These are phyloP conservation scores for Andalucia godoyi DNA, from an alignment of 78 protist genomes.

Conservation along the genomic window DNA sequence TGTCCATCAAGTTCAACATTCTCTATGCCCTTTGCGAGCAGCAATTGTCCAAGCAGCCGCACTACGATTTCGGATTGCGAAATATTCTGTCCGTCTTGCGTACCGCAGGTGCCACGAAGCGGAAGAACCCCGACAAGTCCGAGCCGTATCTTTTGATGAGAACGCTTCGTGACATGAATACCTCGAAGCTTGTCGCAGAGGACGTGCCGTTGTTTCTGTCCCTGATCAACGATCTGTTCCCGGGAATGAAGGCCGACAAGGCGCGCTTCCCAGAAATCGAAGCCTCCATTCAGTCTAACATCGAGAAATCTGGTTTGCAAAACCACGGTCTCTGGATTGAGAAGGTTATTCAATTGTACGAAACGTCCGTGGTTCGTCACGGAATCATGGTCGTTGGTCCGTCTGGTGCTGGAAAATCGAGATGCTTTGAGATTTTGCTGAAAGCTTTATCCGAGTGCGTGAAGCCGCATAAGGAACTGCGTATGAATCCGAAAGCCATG, in stretches of 20 bases:
- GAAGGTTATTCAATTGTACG: slow-evolving; percentile 62
- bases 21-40: slow-evolving; percentile 66
- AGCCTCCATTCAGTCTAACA: background rate
- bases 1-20: slow-evolving; percentile 55
- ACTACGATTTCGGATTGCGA: slow-evolving; percentile 73
- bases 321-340: slow-evolving; percentile 19
- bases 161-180: slow-evolving; percentile 74
- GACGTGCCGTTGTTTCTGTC: slow-evolving; percentile 70
- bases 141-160: slow-evolving; percentile 58
- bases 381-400: slow-evolving; percentile 72
- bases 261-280: slow-evolving; percentile 31
- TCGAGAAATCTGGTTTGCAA: slow-evolving; percentile 12
- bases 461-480: slow-evolving; percentile 18
- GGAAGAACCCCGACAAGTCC: slow-evolving; percentile 17
- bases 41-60: slow-evolving; percentile 75
- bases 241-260: slow-evolving; percentile 27
- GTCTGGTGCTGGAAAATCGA: slow-evolving; percentile 50
- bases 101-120: slow-evolving; percentile 38
- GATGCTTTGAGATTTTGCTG: slow-evolving; percentile 10
- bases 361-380: slow-evolving; percentile 61
- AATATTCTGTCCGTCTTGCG: slow-evolving; percentile 67
- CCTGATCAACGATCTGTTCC: slow-evolving; percentile 73
- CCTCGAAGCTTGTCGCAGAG: slow-evolving; percentile 72
- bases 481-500: slow-evolving; percentile 84
- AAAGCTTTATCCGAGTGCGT: slow-evolving; percentile 9